Base-by-base conservation (phyloP, 2,329 filamentous ascomycete genomes). In the Xylariaceae sp. region DNA sequence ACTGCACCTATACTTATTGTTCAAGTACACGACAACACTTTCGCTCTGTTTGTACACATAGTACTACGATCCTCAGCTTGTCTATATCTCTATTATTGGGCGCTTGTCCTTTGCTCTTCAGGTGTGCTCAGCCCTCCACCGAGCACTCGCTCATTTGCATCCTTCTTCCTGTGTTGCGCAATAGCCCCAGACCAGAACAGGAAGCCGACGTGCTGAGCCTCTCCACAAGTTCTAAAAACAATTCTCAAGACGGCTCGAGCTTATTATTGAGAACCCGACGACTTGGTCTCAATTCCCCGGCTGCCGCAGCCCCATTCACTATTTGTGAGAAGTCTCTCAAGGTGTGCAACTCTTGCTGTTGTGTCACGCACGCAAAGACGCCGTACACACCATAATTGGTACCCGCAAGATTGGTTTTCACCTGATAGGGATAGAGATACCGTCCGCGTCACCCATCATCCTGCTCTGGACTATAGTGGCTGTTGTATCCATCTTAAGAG, bases 151-250 rank as follows among this genome's bases (percentile, higher is more conserved):
- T 23, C 41, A 53, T 58, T 49, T 58, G 33, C 49, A 43, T 44
- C 48, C 44, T 33, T 46, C 33, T 28, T 39, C 34, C 31, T 43
- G 11, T 28, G 40, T 23, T 49, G 19, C 40, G 29, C 19, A 37
- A 39, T 37, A 56, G 21, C 39, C 55, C 50, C 55, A 59, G 50
- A 33, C 60, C 56, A 48, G 47, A 47, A 49, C 19, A 53, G 44
- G 56, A 29, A 61, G 54, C 24, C 40, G 21, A 40, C 36, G 17
- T 50, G 50, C 41, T 44, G 34, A 53, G 41, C 56, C 59, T 34
- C 56, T 48, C 56, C 36, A 56, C 52, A 51, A 31, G 12, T 51
- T 53, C 52, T 51, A 60, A 53, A 62, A 50, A 59, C 47, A 56
- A 46, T 5, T 16, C 23, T 21, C 28, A 28, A 48, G 37, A 40